Percentiles rank a stretch among this genome's conserved stretches.
Conservation (phyloP, 345 rosid genomes). For the Eutrema yunnanense region DNA sequence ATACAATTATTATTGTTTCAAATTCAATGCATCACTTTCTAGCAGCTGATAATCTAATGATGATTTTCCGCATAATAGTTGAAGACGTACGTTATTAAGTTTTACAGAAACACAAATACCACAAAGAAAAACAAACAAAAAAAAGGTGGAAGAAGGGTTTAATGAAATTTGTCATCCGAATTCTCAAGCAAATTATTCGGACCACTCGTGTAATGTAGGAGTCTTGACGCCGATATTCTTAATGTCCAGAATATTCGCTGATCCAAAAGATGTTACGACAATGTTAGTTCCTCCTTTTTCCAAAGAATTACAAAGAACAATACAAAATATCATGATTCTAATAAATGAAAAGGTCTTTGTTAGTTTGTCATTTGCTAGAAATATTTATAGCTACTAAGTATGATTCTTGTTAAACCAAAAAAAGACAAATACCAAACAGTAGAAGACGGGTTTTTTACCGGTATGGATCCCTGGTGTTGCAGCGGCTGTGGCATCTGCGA, state of each 20-base stretch:
- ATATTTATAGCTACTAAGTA: background rate
- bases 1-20: background rate
- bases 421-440: background rate
- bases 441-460: slow-evolving; percentile 33
- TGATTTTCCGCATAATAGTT: background rate
- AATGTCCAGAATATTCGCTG: slow-evolving; percentile 84
- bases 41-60: background rate
- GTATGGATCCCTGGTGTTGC: slow-evolving; percentile 66
- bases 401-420: background rate
- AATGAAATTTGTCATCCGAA: background rate
- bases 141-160: background rate
- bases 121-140: background rate
- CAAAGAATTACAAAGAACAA: background rate
- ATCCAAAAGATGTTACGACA: slow-evolving; percentile 24
- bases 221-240: slow-evolving; percentile 61
- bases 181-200: slow-evolving; percentile 17
- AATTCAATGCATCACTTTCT: background rate
- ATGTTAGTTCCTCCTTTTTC: background rate
- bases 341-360: background rate
- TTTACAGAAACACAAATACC: background rate
- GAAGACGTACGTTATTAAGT: background rate
- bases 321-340: slow-evolving; percentile 6
- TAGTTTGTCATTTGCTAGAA: background rate
- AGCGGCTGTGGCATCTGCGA: slow-evolving; percentile 88
- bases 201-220: slow-evolving; percentile 62